A percentile compares a stretch with the other conserved stretches of the same genome.
Conservation (phyloP, 2,329 filamentous ascomycete genomes). For the Diaporthe helianthi region DNA sequence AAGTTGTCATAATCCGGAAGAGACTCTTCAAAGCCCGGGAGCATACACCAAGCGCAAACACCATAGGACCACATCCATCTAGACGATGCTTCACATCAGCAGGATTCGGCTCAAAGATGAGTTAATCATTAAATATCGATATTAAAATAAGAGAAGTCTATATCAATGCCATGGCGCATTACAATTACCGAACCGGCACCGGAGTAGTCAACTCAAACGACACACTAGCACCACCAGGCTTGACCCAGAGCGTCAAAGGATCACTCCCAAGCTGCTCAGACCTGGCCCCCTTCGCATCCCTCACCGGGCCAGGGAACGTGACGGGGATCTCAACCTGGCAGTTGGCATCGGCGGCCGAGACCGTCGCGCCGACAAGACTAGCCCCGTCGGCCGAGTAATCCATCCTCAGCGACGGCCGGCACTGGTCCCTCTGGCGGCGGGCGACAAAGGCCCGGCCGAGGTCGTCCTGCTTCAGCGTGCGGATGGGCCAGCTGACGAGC, state of each 20-base stretch:
- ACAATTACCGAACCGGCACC: neutral
- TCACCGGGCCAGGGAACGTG: neutral
- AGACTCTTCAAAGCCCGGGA: no score
- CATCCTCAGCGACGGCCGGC: conserved; percentile 5
- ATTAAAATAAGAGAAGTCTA: neutral
- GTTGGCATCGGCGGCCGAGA: neutral
- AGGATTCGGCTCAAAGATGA: no score
- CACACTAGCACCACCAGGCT: neutral
- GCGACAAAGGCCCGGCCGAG: neutral
- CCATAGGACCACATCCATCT: no score
- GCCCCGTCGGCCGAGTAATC: conserved; percentile 1
- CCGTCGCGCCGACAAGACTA: neutral
- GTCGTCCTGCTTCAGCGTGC: conserved; percentile 2
- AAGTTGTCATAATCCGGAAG: no score
- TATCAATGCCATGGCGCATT: accelerated
- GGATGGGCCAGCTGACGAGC: conserved; percentile 13
- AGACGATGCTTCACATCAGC: no score
- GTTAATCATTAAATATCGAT: neutral
- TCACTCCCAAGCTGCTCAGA: conserved; percentile 15
- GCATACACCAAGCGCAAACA: no score
- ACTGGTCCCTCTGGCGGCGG: conserved; percentile 3
- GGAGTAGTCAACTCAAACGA: conserved; percentile 6
- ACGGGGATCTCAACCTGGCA: conserved; percentile 12
- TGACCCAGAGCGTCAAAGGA: neutral
- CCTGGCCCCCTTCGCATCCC: conserved; percentile 1